Evolutionary conservation across 257 asterid genomes (phyloP).

Genomic region (Cruciata laevipes): DNA sequence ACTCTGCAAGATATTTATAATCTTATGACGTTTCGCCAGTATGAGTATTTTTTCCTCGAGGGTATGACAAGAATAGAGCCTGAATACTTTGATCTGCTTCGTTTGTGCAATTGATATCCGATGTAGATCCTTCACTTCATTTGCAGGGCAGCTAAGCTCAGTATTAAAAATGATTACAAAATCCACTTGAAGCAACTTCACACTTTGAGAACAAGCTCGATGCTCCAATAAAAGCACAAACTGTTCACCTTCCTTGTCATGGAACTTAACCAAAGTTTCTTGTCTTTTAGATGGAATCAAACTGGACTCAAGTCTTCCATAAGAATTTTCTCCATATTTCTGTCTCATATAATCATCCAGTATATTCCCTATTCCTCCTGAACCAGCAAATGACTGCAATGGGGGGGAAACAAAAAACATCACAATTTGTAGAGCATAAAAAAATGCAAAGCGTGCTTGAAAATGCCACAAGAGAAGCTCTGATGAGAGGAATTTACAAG

Average conservation of each 20-base stretch:
- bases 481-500: neutral
- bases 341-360: conserved; percentile 62
- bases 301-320: conserved; percentile 56
- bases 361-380: conserved; percentile 41
- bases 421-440: conserved; percentile 3
- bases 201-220: conserved; percentile 61
- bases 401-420: conserved; percentile 6
- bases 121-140: conserved; percentile 65
- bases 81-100: conserved; percentile 57
- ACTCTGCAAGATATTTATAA: conserved; percentile 37
- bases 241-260: conserved; percentile 48
- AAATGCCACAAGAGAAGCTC: neutral
- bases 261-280: conserved; percentile 65
- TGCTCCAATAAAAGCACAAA: conserved; percentile 78
- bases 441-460: neutral
- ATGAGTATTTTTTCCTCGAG: conserved; percentile 68
- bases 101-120: conserved; percentile 45
- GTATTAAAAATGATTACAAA: conserved; percentile 54
- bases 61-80: conserved; percentile 72
- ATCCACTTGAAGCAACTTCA: conserved; percentile 62
- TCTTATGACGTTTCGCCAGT: conserved; percentile 50
- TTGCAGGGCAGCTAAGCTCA: conserved; percentile 76
- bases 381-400: conserved; percentile 45
- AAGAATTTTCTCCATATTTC: conserved; percentile 56
- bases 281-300: conserved; percentile 42